These are phyloP conservation scores for Jimgerdemannia lactiflua DNA, from an alignment of 192 early-diverging fungal species.

Conservation along the genomic window DNA sequence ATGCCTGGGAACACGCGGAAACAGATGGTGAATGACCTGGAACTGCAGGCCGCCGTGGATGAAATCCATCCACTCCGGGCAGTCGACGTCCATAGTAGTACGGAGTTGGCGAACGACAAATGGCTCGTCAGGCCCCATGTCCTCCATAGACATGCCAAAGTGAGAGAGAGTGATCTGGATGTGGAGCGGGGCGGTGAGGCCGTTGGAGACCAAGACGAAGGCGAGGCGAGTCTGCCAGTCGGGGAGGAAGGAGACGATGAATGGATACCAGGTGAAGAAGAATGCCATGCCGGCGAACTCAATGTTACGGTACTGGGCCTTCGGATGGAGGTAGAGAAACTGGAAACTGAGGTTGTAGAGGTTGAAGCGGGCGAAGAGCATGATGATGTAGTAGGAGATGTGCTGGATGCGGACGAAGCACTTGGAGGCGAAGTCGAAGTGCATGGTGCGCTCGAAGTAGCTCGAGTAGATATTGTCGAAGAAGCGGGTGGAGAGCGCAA, in stretches of 20 bases:
- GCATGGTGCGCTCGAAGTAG: conserved; percentile 81
- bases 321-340: conserved; percentile 60
- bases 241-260: conserved; percentile 67
- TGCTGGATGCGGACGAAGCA: conserved; percentile 83
- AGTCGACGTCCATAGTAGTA: conserved; percentile 97
- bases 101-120: conserved; percentile 85
- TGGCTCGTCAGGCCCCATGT: conserved; percentile 66
- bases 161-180: conserved; percentile 96
- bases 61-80: conserved; percentile 92
- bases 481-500: conserved; percentile 81
- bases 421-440: conserved; percentile 74
- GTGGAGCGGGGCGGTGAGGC: conserved; percentile 82
- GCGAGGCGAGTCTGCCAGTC: conserved; percentile 56
- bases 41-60: conserved; percentile 97
- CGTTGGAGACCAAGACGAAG: conserved; percentile 79
- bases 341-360: conserved; percentile 74
- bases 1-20: conserved; percentile 90
- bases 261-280: conserved; percentile 81
- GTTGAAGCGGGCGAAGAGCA: conserved; percentile 93
- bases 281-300: conserved; percentile 71
- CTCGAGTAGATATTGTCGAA: conserved; percentile 84
- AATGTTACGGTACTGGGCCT: conserved; percentile 69
- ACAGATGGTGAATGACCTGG: conserved; percentile 96
- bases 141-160: conserved; percentile 91
- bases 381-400: conserved; percentile 80